Conservation (phyloP, 768 basidiomycete genomes). For the Rhodotorula babjevae region DNA sequence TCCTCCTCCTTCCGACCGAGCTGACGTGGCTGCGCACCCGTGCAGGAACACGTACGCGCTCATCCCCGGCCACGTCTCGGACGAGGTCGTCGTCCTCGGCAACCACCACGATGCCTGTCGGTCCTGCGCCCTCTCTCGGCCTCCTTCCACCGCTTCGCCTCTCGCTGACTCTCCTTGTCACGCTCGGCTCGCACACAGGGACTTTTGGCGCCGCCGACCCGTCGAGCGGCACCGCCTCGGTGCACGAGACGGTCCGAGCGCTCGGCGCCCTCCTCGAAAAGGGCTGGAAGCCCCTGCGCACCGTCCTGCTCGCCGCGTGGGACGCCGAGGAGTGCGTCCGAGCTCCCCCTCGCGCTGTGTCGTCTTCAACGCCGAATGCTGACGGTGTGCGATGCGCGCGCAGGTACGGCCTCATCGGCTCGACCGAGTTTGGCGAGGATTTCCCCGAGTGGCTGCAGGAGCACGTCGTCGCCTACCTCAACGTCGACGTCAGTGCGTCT, state of each 20-base stretch:
- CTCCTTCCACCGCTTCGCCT: no score
- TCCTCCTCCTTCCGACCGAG: no score
- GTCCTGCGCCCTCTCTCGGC: not conserved
- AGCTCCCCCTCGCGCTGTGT: not conserved
- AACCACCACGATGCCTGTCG: conserved; percentile 75
- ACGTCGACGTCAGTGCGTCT: conserved; percentile 55
- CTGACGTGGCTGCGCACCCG: no score
- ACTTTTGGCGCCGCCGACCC: conserved; percentile 71
- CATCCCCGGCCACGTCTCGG: conserved; percentile 73
- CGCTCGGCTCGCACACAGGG: not conserved
- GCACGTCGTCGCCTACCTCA: conserved; percentile 80
- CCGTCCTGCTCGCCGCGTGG: conserved; percentile 69
- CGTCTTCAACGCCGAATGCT: not conserved
- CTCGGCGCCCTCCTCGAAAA: conserved; percentile 62
- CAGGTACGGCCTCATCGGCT: conserved; percentile 65
- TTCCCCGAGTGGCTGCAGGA: conserved; percentile 73
- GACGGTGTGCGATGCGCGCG: not conserved
- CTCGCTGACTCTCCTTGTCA: no score
- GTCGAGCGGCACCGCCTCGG: conserved; percentile 69
- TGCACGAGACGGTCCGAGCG: conserved; percentile 71
- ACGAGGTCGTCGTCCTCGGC: conserved; percentile 81
- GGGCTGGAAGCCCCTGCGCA: conserved; percentile 80
- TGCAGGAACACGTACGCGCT: conserved; percentile 68
- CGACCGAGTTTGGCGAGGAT: conserved; percentile 92
- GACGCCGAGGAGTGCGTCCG: conserved; percentile 60